Percentiles rank a stretch among this genome's conserved stretches.
phyloP scores from a whole-genome alignment of 2,329 filamentous ascomycete species.

The Penicillium fuscoglaucum region DNA sequence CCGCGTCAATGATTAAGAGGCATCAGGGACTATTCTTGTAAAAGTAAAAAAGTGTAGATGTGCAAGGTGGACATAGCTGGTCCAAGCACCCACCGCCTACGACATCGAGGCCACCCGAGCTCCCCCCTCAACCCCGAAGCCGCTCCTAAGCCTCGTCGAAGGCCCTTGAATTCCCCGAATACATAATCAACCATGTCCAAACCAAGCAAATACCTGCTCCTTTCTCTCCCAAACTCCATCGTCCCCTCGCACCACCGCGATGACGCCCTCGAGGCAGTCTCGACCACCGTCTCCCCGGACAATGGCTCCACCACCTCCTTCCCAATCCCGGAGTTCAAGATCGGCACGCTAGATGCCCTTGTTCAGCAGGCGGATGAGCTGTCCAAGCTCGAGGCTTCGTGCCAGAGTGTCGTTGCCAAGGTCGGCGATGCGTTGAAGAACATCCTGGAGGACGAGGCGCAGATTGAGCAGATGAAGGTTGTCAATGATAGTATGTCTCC shows the following conservation, averaged over 20 bases:
- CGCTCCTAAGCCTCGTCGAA: conserved; percentile 16
- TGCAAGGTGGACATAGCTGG: conserved; percentile 1
- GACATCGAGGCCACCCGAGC: conserved; percentile 27
- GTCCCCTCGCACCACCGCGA: conserved; percentile 77
- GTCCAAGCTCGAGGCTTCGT: conserved; percentile 77
- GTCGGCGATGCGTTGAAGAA: conserved; percentile 81
- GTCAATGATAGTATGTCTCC: conserved; percentile 81
- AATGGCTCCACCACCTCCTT: conserved; percentile 76
- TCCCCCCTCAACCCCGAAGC: conserved; percentile 14
- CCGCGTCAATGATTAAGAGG: not conserved
- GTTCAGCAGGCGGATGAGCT: conserved; percentile 97
- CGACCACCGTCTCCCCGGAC: conserved; percentile 69
- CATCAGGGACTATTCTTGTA: not conserved
- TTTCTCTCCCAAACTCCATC: conserved; percentile 87
- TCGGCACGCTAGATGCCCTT: conserved; percentile 90
- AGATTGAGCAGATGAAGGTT: conserved; percentile 81
- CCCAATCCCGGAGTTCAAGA: conserved; percentile 90
- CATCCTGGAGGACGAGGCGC: conserved; percentile 80
- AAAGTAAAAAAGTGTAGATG: not conserved
- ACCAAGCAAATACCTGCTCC: conserved; percentile 71
- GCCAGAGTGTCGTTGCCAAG: conserved; percentile 80
- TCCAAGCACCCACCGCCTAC: conserved; percentile 30
- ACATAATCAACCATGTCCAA: conserved; percentile 42
- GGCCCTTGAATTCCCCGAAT: conserved; percentile 7
- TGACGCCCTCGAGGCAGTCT: conserved; percentile 76